Evolutionary conservation across 805 yeast genomes (phyloP), one percentile per base, ranked within the genome.

Genomic region (Saturnispora halmiae): DNA sequence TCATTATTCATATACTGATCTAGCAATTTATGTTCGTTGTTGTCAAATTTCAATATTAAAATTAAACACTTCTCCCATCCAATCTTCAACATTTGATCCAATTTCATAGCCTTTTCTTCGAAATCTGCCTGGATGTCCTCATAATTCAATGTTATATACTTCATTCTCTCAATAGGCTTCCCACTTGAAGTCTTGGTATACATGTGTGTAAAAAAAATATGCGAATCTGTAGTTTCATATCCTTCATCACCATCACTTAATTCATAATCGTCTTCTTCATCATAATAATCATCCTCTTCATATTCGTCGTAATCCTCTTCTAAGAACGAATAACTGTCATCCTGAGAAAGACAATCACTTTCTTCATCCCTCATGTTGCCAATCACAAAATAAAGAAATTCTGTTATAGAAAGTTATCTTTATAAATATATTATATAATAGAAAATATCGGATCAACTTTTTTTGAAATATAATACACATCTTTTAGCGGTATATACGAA

Each of bases 11-110:
- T 66, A 38, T 52, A 77, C 26, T 62, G 66, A 40, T 79, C 85
- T 45, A 78, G 54, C 37, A 79, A 53, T 40, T 65, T 62, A 42
- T 77, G 80, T 28, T 70, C 69, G 49, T 77, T 77, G 84, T 84
- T 79, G 16, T 66, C 64, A 55, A 62, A 76, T 34, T 63, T 55
- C 27, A 71, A 65, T 36, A 77, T 55, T 30, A 79, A 50, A 3
- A 69, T 55, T 9, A 69, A 53, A 14, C 75, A 63, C 16, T 64
- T 64, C 25, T 64, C 67, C 8, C 43, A 42, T 4, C 66, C 58
- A 1, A 72, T 40, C 25, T 65, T 65, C 4, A 73, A 49, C 8
- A 71, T 52, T 0, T 48, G 44, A 18, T 64, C 51, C 4, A 72
- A 50, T n/a, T 61, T 56, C 4, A 49, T 46, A 0, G 68, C 59